Conservation (phyloP, 176 grass and related monocot genomes). For the Miscanthus lutarioriparius region DNA sequence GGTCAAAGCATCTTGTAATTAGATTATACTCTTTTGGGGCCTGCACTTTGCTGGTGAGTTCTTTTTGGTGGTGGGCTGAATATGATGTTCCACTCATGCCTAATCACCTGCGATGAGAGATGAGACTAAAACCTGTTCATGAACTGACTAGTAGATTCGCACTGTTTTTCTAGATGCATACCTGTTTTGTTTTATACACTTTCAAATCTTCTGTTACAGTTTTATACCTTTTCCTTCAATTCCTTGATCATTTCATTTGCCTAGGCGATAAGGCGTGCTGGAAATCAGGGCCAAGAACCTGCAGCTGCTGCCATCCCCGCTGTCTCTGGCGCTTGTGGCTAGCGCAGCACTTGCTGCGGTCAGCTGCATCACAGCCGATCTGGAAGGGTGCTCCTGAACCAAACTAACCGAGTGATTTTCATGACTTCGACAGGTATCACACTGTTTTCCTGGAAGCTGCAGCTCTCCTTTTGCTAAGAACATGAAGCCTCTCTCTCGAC, state of each 20-base stretch:
- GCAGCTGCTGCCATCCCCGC: too few species aligned
- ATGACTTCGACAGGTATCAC: neutral
- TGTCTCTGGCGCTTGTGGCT: too few species aligned
- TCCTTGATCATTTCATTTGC: too few species aligned
- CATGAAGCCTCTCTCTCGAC: neutral
- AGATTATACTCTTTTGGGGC: conserved; percentile 4
- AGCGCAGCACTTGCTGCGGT: too few species aligned
- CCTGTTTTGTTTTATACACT: too few species aligned
- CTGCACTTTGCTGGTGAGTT: conserved; percentile 20
- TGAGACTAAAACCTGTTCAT: neutral
- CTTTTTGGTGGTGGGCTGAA: neutral
- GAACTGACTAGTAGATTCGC: neutral
- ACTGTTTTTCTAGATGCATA: neutral
- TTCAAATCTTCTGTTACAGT: too few species aligned
- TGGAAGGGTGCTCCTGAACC: neutral
- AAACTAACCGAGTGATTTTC: neutral
- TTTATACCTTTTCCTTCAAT: too few species aligned
- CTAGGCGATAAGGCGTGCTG: too few species aligned
- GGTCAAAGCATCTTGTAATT: neutral
- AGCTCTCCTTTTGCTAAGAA: neutral
- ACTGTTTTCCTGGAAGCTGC: conserved; percentile 7
- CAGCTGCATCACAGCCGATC: too few species aligned
- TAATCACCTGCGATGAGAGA: neutral
- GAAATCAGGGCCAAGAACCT: too few species aligned
- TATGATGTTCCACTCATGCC: neutral